phyloP scores from a whole-genome alignment of 768 basidiomycete genomes.

The Clitopilus passeckerianus region DNA sequence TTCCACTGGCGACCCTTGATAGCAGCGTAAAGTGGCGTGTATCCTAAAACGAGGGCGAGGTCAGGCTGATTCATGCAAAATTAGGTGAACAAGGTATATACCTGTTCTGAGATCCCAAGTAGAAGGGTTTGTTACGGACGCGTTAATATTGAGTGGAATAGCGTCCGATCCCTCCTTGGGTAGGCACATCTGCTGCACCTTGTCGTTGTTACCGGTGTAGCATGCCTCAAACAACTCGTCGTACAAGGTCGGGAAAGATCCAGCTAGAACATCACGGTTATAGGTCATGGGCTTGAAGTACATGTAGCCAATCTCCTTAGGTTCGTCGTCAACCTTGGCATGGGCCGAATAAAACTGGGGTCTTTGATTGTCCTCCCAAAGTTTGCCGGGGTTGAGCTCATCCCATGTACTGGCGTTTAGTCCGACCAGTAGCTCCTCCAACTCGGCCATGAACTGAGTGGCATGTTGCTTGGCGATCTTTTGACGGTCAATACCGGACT shows the following conservation, averaged over 20 bases:
- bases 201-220: conserved; percentile 44
- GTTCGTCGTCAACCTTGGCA: neutral
- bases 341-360: conserved; percentile 5
- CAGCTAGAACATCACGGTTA: conserved; percentile 23
- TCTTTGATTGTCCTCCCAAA: conserved; percentile 4
- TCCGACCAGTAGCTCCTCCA: conserved; percentile 24
- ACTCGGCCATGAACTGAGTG: conserved; percentile 27
- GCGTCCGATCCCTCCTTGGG: conserved; percentile 19
- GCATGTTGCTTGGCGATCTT: conserved; percentile 12
- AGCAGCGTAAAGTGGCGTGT: conserved; percentile 47
- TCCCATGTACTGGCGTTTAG: conserved; percentile 38
- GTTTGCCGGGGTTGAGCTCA: conserved; percentile 27
- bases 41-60: conserved; percentile 23
- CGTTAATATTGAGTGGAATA: conserved; percentile 40
- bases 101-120: neutral
- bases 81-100: neutral
- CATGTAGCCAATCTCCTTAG: neutral
- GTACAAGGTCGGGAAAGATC: conserved; percentile 32
- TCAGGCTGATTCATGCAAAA: neutral
- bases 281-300: conserved; percentile 6
- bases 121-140: conserved; percentile 18
- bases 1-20: conserved; percentile 46
- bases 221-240: conserved; percentile 56
- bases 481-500: neutral
- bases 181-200: conserved; percentile 48